Conservation (phyloP, 2,329 filamentous ascomycete genomes). For the Calonectria pseudoturangicola region DNA sequence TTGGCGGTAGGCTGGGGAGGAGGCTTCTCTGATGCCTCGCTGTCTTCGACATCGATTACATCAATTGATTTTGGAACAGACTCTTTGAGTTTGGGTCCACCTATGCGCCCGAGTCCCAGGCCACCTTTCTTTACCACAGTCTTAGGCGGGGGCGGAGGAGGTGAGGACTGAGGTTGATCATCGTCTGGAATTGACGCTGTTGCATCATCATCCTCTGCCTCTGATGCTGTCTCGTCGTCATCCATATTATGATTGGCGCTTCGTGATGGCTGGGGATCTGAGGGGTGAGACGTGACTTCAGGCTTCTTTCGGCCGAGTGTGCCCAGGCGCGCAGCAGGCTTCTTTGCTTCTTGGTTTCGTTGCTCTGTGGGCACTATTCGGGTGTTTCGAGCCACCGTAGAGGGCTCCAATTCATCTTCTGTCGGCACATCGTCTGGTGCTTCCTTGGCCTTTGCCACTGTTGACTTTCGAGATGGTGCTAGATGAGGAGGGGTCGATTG, state of each 20-base stretch:
- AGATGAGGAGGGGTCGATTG: slow-evolving; percentile 68
- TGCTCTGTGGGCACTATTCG: slow-evolving; percentile 34
- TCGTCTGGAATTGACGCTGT: slow-evolving; percentile 51
- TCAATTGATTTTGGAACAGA: slow-evolving; percentile 34
- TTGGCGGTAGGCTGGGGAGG: slow-evolving; percentile 41
- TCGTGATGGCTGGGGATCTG: slow-evolving; percentile 30
- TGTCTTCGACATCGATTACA: slow-evolving; percentile 32
- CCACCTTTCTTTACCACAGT: slow-evolving; percentile 55
- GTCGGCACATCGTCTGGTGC: slow-evolving; percentile 57
- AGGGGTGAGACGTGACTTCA: slow-evolving; percentile 44
- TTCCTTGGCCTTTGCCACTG: slow-evolving; percentile 33
- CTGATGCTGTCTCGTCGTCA: slow-evolving; percentile 67
- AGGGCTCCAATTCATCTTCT: slow-evolving; percentile 57
- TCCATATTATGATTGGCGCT: slow-evolving; percentile 42
- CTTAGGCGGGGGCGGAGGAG: slow-evolving; percentile 51
- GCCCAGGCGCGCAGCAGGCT: slow-evolving; percentile 56
- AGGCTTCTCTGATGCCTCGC: slow-evolving; percentile 30
- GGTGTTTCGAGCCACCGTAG: slow-evolving; percentile 29
- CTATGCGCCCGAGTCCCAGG: slow-evolving; percentile 66
- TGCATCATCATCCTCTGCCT: slow-evolving; percentile 60
- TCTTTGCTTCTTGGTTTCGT: slow-evolving; percentile 46
- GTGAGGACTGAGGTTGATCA: slow-evolving; percentile 39
- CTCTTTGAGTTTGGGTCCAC: slow-evolving; percentile 55
- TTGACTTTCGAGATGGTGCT: slow-evolving; percentile 52
- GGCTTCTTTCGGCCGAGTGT: slow-evolving; percentile 60